Conservation (phyloP, 2,329 filamentous ascomycete species). For the Fusarium udum region DNA sequence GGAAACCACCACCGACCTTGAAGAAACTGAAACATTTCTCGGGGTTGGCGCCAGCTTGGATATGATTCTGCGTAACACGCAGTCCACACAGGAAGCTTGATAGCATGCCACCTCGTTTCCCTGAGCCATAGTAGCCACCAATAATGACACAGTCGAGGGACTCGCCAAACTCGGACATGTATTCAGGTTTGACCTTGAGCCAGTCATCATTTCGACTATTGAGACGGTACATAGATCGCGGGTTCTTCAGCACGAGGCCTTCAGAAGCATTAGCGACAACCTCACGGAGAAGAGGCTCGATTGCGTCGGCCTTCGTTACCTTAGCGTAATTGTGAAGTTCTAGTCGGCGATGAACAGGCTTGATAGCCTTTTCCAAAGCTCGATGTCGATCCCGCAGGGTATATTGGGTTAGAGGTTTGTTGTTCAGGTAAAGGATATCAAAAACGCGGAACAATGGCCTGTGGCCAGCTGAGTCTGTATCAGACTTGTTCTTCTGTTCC, state of each 20-base stretch:
- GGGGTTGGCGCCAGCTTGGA: conserved; percentile 65
- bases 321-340: conserved; percentile 81
- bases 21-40: conserved; percentile 94
- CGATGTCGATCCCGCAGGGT: conserved; percentile 81
- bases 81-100: conserved; percentile 93
- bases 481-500: conserved; percentile 72
- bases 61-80: conserved; percentile 75
- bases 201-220: conserved; percentile 95
- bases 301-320: conserved; percentile 73
- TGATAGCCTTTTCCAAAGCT: conserved; percentile 77
- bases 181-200: conserved; percentile 99
- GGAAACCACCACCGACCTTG: conserved; percentile 96
- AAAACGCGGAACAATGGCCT: conserved; percentile 87
- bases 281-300: conserved; percentile 81
- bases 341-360: conserved; percentile 75
- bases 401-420: conserved; percentile 79
- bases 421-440: conserved; percentile 91
- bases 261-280: conserved; percentile 90
- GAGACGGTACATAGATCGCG: conserved; percentile 83
- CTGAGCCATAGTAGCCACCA: conserved; percentile 92
- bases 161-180: conserved; percentile 96
- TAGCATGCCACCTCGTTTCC: conserved; percentile 81
- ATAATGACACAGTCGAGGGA: conserved; percentile 89
- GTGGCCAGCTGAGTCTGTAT: conserved; percentile 57
- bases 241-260: conserved; percentile 93